Base-by-base conservation (phyloP, 75 land plant species). In the Gnetum montanum region DNA sequence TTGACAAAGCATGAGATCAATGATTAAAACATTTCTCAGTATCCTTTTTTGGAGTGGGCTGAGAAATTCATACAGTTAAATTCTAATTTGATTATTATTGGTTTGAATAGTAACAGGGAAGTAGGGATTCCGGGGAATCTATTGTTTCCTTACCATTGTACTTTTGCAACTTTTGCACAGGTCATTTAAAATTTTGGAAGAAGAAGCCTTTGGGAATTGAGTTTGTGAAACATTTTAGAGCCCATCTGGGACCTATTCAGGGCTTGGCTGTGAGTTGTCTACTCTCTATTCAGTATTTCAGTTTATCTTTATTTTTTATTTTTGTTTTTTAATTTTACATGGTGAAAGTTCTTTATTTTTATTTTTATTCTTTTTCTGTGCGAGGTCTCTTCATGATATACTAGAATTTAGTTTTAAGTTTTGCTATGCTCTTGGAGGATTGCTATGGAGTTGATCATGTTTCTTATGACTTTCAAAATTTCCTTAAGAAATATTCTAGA, bases 141-240 rank as follows among this genome's bases (percentile, higher is more conserved):
- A n/a, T n/a, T n/a, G n/a, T n/a, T n/a, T n/a, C n/a, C n/a, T n/a
- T n/a, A n/a, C n/a, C n/a, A n/a, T n/a, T n/a, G n/a, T n/a, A n/a
- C n/a, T n/a, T n/a, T n/a, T n/a, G n/a, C n/a, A n/a, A n/a, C n/a
- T n/a, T n/a, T 55, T 41, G 31, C 62, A 23, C 76, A 94, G 98
- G 98, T n/a, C 99, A 95, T 66, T 57, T 95, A 66, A 95, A 95
- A 68, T 90, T 95, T 37, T 90, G 99, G 97, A 95, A 95, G 74
- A 95, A 95, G 53, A 95, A 83, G 60, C 57, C 86, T 22, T 15
- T 71, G 43, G 99, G 97, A 13, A 78, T 95, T 18, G 99, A 95
- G 70, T 95, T 95, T 75, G 99, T 95, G 43, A 95, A 95, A 71
- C 99, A 95, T 71, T 95, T 95, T 61, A 83, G 93, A 46, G 81